Evolutionary conservation across 192 early-diverging fungal genomes (phyloP).

Genomic region (Chytriomyces confervae): DNA sequence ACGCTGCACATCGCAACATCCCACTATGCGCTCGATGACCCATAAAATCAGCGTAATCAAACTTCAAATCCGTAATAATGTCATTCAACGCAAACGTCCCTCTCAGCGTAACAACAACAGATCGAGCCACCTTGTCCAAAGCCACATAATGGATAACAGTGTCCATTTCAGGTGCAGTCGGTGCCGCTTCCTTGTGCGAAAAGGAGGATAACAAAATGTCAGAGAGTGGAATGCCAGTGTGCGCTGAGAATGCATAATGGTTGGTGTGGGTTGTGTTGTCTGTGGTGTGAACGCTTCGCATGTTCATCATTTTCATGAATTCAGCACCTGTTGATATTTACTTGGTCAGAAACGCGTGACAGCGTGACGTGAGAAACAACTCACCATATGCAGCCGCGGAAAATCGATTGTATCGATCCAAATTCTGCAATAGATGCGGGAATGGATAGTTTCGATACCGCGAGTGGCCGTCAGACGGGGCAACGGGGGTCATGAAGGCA

Average conservation of each 20-base stretch:
- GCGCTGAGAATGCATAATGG: conserved; percentile 58
- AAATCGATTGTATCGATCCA: conserved; percentile 55
- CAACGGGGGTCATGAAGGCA: background rate
- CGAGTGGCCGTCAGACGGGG: background rate
- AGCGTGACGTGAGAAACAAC: background rate
- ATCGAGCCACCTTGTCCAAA: conserved; percentile 46
- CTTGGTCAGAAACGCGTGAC: background rate
- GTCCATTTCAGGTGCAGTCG: conserved; percentile 33
- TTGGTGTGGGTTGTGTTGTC: conserved; percentile 50
- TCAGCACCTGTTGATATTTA: conserved; percentile 20
- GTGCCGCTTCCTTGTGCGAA: background rate
- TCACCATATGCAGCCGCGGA: conserved; percentile 52
- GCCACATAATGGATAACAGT: conserved; percentile 56
- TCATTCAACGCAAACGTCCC: conserved; percentile 61
- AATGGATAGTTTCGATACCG: conserved; percentile 41
- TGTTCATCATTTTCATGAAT: conserved; percentile 42
- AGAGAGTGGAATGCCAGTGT: conserved; percentile 55
- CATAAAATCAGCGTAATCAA: conserved; percentile 47
- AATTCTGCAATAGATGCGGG: conserved; percentile 39
- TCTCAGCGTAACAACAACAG: conserved; percentile 56
- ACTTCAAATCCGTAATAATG: conserved; percentile 50
- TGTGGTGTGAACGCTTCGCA: conserved; percentile 46
- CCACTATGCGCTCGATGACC: conserved; percentile 71
- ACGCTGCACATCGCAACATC: conserved; percentile 81
- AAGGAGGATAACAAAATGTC: conserved; percentile 56